phyloP scores from a whole-genome alignment of 164 flowering plant species.

The Vitis vinifera region ASM3070453v1 NC_081820.1:22523001-22523500 shows the following conservation, averaged over 20 bases:
- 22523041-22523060: slow-evolving; percentile 81
- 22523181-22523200: slow-evolving; percentile 56
- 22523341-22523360: slow-evolving; percentile 96
- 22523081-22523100: slow-evolving; percentile 70
- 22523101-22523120: slow-evolving; percentile 88
- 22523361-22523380: slow-evolving; percentile 96
- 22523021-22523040: slow-evolving; percentile 78
- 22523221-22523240: slow-evolving; percentile 79
- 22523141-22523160: slow-evolving; percentile 85
- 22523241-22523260: slow-evolving; percentile 72
- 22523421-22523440: slow-evolving; percentile 58
- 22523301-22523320: slow-evolving; percentile 80
- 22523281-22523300: slow-evolving; percentile 82
- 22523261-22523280: slow-evolving; percentile 75
- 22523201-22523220: slow-evolving; percentile 70
- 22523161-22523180: slow-evolving; percentile 70
- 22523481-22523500: slow-evolving; percentile 66
- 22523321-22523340: slow-evolving; percentile 72
- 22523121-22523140: slow-evolving; percentile 75
- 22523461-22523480: slow-evolving; percentile 93
- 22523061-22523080: slow-evolving; percentile 93
- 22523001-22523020: slow-evolving; percentile 58
- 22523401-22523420: slow-evolving; percentile 57
- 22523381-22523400: slow-evolving; percentile 70
- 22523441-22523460: slow-evolving; percentile 82